These are phyloP conservation scores for Limtongozyma cylindracea DNA, from an alignment of 805 yeast species.

Conservation along the genomic window DNA sequence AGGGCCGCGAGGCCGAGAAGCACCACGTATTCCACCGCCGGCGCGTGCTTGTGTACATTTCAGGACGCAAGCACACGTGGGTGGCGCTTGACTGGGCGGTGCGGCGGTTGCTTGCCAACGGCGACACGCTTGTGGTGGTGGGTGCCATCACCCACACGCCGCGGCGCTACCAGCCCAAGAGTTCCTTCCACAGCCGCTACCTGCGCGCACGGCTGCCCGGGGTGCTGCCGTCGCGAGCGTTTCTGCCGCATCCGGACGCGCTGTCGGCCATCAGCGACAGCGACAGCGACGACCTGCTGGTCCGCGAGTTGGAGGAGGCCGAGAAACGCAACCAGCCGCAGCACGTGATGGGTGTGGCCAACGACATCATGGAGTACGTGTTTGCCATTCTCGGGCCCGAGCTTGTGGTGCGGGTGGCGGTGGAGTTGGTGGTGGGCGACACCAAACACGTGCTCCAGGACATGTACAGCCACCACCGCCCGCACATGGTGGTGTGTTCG, in stretches of 20 bases:
- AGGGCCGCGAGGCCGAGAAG: too few species aligned
- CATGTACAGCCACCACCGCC: constrained; percentile 33
- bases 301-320: too few species aligned
- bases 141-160: constrained; percentile 16
- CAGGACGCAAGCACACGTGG: constrained; percentile 65
- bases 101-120: constrained; percentile 24
- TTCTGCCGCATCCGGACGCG: too few species aligned
- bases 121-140: constrained; percentile 41
- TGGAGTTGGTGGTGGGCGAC: constrained; percentile 34
- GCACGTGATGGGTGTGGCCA: constrained; percentile 16
- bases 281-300: constrained; percentile 13
- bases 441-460: constrained; percentile 31
- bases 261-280: too few species aligned
- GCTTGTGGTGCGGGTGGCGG: constrained; percentile 20
- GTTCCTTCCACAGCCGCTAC: too few species aligned
- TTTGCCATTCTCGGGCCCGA: constrained; percentile 18
- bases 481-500: constrained; percentile 28
- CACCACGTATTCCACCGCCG: constrained; percentile 23
- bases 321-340: constrained; percentile 24
- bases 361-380: constrained; percentile 25
- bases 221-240: too few species aligned
- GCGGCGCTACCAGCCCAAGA: constrained; percentile 1
- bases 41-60: constrained; percentile 33
- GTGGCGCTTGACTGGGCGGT: constrained; percentile 54
- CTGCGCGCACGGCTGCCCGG: too few species aligned